Evolutionary conservation across 805 yeast species (phyloP).

Genomic region (Gaillardinia entomophila): DNA sequence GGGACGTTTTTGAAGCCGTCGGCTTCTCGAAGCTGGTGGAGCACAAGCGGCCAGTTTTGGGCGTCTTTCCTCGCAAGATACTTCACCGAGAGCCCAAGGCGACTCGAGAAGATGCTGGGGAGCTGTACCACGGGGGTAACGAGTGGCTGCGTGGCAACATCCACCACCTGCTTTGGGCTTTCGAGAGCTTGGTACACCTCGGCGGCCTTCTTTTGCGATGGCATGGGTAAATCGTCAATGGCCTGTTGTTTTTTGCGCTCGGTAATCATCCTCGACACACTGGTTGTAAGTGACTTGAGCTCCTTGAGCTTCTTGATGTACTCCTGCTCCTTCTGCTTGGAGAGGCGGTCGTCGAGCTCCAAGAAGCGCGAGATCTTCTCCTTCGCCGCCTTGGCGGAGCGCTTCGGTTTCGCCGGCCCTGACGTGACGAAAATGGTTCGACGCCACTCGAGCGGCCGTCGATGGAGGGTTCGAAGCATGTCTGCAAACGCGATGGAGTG

Average conservation of each 20-base stretch:
- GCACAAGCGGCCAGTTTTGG: constrained; percentile 45
- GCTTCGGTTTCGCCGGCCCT: not conserved
- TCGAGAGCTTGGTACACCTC: constrained; percentile 9
- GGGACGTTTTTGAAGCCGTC: constrained; percentile 32
- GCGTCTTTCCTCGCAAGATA: constrained; percentile 31
- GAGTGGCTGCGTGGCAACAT: constrained; percentile 5
- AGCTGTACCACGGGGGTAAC: constrained; percentile 16
- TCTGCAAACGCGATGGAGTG: not conserved
- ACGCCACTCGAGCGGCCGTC: not conserved
- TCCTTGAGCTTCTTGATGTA: constrained; percentile 19
- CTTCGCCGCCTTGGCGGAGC: not conserved
- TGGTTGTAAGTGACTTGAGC: constrained; percentile 22
- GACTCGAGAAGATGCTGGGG: constrained; percentile 30
- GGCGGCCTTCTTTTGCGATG: constrained; percentile 8
- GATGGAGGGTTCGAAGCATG: not conserved
- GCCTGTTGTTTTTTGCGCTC: constrained; percentile 13
- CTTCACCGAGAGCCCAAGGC: constrained; percentile 35
- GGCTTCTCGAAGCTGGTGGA: constrained; percentile 27
- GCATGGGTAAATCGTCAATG: constrained; percentile 10
- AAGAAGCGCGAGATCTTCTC: not conserved
- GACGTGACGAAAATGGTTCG: not conserved
- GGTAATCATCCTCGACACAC: constrained; percentile 19
- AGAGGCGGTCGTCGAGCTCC: not conserved
- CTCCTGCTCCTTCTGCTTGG: constrained; percentile 14
- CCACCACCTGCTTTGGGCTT: not conserved